These are phyloP conservation scores for Hemisphaericaspora lyxosophila DNA, from an alignment of 1,139 yeast species.

Conservation along the genomic window DNA sequence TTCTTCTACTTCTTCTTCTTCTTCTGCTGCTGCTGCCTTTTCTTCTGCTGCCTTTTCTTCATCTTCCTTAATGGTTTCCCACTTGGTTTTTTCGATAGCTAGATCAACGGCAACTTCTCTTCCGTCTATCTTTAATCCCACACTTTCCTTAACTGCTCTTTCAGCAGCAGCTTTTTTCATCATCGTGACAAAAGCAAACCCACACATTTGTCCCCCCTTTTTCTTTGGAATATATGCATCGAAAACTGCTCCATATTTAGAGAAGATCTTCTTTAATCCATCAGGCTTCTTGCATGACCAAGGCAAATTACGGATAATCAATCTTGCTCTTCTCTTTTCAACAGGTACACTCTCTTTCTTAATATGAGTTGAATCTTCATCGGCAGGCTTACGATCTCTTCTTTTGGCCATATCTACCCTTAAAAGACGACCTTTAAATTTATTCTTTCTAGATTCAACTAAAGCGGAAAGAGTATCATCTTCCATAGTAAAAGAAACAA, in stretches of 20 bases:
- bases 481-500: conserved; percentile 82
- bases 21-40: conserved; percentile 27
- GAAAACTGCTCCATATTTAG: conserved; percentile 79
- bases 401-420: conserved; percentile 89
- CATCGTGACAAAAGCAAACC: conserved; percentile 95
- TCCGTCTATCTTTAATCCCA: conserved; percentile 80
- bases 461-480: conserved; percentile 84
- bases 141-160: conserved; percentile 71
- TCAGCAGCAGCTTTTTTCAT: conserved; percentile 76
- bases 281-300: conserved; percentile 89
- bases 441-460: conserved; percentile 61
- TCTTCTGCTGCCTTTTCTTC: conserved; percentile 44
- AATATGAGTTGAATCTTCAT: conserved; percentile 15
- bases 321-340: conserved; percentile 74
- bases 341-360: conserved; percentile 19
- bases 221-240: conserved; percentile 91
- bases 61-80: conserved; percentile 51
- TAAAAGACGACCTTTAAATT: conserved; percentile 64
- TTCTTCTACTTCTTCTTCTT: conserved; percentile 25
- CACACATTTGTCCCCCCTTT: conserved; percentile 85
- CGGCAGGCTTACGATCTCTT: conserved; percentile 68
- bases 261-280: conserved; percentile 66
- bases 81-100: conserved; percentile 83
- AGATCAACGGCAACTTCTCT: conserved; percentile 93
- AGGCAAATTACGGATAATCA: conserved; percentile 88